These are phyloP conservation scores for Fremontodendron californicum DNA, from an alignment of 345 rosid genomes.

Conservation along the genomic window DNA sequence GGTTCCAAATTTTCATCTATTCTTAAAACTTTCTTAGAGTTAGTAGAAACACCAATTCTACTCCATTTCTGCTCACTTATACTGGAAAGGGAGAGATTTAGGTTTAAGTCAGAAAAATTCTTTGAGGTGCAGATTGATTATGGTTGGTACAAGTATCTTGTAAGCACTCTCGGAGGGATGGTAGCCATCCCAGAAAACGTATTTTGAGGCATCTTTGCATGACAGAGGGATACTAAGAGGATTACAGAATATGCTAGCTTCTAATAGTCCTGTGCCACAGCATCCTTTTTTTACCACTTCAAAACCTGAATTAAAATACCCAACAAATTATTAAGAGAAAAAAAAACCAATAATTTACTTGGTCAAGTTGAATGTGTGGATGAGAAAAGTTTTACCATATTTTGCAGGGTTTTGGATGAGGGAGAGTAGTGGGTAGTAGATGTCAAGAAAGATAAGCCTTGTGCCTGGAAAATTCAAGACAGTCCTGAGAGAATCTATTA, in stretches of 20 bases:
- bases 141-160: background rate
- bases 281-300: constrained; percentile 52
- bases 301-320: constrained; percentile 40
- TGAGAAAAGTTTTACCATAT: constrained; percentile 37
- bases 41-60: too few relatives aligned
- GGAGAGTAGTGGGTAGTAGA: constrained; percentile 20
- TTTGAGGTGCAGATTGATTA: background rate
- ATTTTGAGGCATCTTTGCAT: constrained; percentile 46
- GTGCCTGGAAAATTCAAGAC: constrained; percentile 11
- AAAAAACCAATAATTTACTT: background rate
- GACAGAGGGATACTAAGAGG: constrained; percentile 11
- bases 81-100: too few relatives aligned
- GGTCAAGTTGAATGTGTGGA: background rate
- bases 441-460: constrained; percentile 29
- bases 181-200: constrained; percentile 73
- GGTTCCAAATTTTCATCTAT: too few relatives aligned
- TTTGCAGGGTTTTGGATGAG: constrained; percentile 38
- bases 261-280: constrained; percentile 65
- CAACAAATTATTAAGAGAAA: background rate
- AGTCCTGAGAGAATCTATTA: constrained; percentile 22
- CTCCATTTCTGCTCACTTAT: too few relatives aligned
- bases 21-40: too few relatives aligned
- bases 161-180: constrained; percentile 68
- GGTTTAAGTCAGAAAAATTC: background rate
- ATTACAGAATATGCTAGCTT: constrained; percentile 49